Base-by-base conservation (phyloP, 108 stramenopile species). In the Skeletonema tropicum region DNA sequence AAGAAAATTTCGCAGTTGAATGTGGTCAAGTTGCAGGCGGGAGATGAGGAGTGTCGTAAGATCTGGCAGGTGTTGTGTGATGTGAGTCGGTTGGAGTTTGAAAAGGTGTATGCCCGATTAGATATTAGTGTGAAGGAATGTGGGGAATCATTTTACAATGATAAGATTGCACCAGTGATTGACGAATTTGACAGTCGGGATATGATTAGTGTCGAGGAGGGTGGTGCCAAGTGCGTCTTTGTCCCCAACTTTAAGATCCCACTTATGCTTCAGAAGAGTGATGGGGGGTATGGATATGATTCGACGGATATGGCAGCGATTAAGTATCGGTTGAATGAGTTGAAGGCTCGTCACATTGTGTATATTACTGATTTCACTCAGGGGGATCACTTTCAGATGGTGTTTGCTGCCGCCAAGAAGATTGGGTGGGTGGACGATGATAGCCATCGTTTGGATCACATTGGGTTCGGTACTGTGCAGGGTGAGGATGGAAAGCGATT, bases 241-340 rank as follows among this genome's bases (percentile, higher is more conserved):
- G 89, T 94, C 11, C 87, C 90, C 57, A 87, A 89, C 48, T 92
- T 76, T 83, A 91, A 85, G 66, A 77, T 98, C 58, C 98, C 98
- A 6, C 87, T 99, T 17, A 98, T 99, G 92, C 80, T 99, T 30
- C 97, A 96, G 76, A 99, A 99, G 88, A 86, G 88, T 15, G 99
- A 99, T 83, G 98, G 98, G 21, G 99, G 99, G 41, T 99, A 87
- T 74, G 98, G 99, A 21, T 99, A 99, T 83, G 99, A 99, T 85
- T 93, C 93, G 33, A 99, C 99, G 42, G 99, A 99, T 85, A 97
- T 98, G 94, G 97, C 99, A 3, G 99, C 99, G 32, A 82, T 99
- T 64, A 94, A 94, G 75, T 96, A 99, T 78, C 94, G 99, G 41
- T 57, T 98, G 48, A 33, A 79, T 14, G 84, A 86, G 15, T 65